A percentile compares a stretch with the other conserved stretches of the same genome.
phyloP scores from a whole-genome alignment of 768 basidiomycete genomes.

The Phylloporus sp. region DNA sequence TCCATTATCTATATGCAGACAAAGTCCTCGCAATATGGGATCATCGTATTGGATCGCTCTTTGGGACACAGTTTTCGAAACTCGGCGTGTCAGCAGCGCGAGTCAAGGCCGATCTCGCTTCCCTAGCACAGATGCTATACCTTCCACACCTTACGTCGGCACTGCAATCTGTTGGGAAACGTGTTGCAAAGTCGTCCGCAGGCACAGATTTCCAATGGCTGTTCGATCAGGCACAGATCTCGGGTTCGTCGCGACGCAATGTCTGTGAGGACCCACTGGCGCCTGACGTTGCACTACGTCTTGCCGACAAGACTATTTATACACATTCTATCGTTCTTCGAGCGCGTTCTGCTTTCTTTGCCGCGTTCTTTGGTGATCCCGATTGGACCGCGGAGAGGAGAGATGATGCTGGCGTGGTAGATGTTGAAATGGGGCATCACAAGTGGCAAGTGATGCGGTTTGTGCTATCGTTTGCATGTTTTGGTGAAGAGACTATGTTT shows the following conservation, averaged over 20 bases:
- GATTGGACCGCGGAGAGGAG: constrained; percentile 76
- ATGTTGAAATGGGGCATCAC: constrained; percentile 70
- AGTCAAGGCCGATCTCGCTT: constrained; percentile 62
- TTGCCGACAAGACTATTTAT: constrained; percentile 62
- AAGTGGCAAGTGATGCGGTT: constrained; percentile 70
- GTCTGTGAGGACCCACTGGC: constrained; percentile 30
- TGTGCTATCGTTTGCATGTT: constrained; percentile 75
- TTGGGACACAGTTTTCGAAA: constrained; percentile 38
- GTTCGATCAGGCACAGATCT: constrained; percentile 34
- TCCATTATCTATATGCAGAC: constrained; percentile 89
- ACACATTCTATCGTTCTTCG: constrained; percentile 77
- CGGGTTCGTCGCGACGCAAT: not conserved
- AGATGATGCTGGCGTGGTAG: constrained; percentile 48
- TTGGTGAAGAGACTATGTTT: constrained; percentile 71
- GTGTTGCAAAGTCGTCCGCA: constrained; percentile 46
- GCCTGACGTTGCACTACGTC: constrained; percentile 68
- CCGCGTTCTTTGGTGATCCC: constrained; percentile 73
- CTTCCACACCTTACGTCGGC: constrained; percentile 52
- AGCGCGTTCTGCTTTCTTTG: constrained; percentile 79
- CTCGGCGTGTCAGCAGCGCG: constrained; percentile 41
- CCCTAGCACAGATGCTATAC: constrained; percentile 54
- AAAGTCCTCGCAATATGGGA: constrained; percentile 84
- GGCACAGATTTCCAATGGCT: constrained; percentile 47
- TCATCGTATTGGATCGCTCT: constrained; percentile 48
- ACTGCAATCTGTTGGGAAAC: constrained; percentile 61